A percentile compares a stretch with the other conserved stretches of the same genome.
Conservation (phyloP, 768 basidiomycete species). For the Suillus tomentosus region DNA sequence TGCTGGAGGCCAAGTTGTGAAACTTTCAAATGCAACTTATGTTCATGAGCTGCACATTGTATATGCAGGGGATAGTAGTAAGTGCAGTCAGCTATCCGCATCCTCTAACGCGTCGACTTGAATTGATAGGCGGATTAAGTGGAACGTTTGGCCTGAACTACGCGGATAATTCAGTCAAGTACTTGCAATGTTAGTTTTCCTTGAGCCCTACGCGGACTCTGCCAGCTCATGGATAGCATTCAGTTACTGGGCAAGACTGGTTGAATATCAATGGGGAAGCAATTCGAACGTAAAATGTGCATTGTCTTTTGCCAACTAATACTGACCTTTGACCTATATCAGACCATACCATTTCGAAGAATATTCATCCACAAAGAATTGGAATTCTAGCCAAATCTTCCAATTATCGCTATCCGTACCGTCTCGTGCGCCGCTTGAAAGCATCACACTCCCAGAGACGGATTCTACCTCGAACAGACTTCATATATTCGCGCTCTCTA, state of each 20-base stretch:
- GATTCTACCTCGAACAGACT: conserved; percentile 35
- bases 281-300: conserved; percentile 40
- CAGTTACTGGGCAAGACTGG: conserved; percentile 50
- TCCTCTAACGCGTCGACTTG: not conserved
- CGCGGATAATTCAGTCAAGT: conserved; percentile 37
- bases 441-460: conserved; percentile 45
- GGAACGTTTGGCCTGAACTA: conserved; percentile 40
- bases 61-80: conserved; percentile 48
- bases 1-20: conserved; percentile 43
- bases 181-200: conserved; percentile 35
- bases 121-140: conserved; percentile 30
- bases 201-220: not conserved
- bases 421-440: conserved; percentile 41
- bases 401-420: conserved; percentile 47
- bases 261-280: conserved; percentile 44
- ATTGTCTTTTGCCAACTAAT: not conserved
- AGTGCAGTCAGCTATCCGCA: conserved; percentile 13
- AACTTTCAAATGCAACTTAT: conserved; percentile 33
- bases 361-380: conserved; percentile 36
- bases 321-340: conserved; percentile 7
- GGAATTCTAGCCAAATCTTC: conserved; percentile 46
- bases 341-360: conserved; percentile 50
- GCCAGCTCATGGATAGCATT: not conserved
- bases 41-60: conserved; percentile 51
- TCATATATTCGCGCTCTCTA: conserved; percentile 48